These are phyloP conservation scores for Auricularia sp. DNA, from an alignment of 768 basidiomycete species.

Conservation along the genomic window DNA sequence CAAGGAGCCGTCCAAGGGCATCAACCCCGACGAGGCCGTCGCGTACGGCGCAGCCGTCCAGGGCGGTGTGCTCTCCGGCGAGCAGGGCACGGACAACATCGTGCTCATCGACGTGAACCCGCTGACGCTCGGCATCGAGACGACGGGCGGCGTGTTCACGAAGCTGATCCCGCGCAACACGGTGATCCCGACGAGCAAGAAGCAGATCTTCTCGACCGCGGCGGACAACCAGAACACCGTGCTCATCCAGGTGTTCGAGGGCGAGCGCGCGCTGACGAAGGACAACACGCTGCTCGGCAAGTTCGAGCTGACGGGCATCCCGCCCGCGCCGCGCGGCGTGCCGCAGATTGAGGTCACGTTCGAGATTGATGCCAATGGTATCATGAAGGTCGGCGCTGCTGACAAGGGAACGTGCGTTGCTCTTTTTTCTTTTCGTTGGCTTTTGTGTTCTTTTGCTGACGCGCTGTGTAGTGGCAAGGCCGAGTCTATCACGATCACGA, in stretches of 20 bases:
- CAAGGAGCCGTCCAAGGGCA: conserved; percentile 95
- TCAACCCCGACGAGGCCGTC: conserved; percentile 99
- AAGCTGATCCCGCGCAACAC: conserved; percentile 97
- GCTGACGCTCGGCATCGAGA: conserved; percentile 97
- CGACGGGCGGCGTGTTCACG: conserved; percentile 95
- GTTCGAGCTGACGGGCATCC: conserved; percentile 87
- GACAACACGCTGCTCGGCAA: conserved; percentile 98
- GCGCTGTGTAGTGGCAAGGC: neutral
- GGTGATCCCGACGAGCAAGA: conserved; percentile 95
- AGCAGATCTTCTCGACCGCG: conserved; percentile 41
- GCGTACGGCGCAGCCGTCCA: conserved; percentile 98
- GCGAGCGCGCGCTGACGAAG: conserved; percentile 94
- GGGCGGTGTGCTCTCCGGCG: conserved; percentile 94
- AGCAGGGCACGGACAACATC: conserved; percentile 79
- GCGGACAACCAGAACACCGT: conserved; percentile 44
- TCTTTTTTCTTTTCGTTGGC: neutral
- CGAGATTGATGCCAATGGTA: conserved; percentile 91
- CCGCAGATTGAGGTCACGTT: conserved; percentile 97
- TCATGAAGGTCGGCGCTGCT: conserved; percentile 85
- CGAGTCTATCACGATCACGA: too few species aligned
- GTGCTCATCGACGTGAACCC: conserved; percentile 96
- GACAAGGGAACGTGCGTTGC: conserved; percentile 83
- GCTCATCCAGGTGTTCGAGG: conserved; percentile 94
- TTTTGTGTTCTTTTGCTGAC: neutral
- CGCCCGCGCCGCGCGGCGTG: conserved; percentile 90